Conservation (phyloP, 2,329 filamentous ascomycete species). For the Colletotrichum noveboracense region DNA sequence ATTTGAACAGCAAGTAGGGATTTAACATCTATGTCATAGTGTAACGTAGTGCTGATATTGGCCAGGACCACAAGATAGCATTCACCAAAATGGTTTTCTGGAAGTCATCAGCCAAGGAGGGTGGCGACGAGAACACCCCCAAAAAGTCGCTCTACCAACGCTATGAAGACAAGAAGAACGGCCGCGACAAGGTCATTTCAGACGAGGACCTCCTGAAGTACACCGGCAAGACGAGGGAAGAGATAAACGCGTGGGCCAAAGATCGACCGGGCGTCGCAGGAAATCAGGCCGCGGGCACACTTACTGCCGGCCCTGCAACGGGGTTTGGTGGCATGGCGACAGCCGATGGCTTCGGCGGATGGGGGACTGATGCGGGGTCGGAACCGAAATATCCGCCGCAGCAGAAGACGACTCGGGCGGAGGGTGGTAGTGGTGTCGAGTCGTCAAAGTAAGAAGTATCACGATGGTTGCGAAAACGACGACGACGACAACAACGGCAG, state of each 20-base stretch:
- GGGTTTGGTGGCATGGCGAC: slow-evolving; percentile 34
- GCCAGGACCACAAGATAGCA: neutral
- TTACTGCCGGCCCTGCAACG: slow-evolving; percentile 31
- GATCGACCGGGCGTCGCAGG: slow-evolving; percentile 42
- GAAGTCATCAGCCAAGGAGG: neutral
- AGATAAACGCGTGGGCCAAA: slow-evolving; percentile 42
- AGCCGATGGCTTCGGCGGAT: slow-evolving; percentile 37
- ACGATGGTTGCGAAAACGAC: neutral
- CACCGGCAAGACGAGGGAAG: slow-evolving; percentile 39
- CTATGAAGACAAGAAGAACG: slow-evolving; percentile 35
- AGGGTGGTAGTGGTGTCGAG: neutral
- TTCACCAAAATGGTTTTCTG: neutral
- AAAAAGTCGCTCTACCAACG: slow-evolving; percentile 37
- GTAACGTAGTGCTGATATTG: neutral
- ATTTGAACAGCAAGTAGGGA: neutral
- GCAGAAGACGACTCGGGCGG: neutral
- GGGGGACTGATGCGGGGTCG: slow-evolving; percentile 34
- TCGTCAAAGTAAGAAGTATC: neutral
- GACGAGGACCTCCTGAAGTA: slow-evolving; percentile 46
- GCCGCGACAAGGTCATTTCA: slow-evolving; percentile 30
- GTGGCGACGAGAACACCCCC: neutral
- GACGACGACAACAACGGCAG: neutral
- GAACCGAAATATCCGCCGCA: slow-evolving; percentile 41
- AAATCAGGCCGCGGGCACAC: slow-evolving; percentile 41
- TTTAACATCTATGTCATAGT: neutral